A percentile compares a stretch with the other conserved stretches of the same genome.
phyloP scores from a whole-genome alignment of 179 eudicot species.

The Heliamphora pulchella region DNA sequence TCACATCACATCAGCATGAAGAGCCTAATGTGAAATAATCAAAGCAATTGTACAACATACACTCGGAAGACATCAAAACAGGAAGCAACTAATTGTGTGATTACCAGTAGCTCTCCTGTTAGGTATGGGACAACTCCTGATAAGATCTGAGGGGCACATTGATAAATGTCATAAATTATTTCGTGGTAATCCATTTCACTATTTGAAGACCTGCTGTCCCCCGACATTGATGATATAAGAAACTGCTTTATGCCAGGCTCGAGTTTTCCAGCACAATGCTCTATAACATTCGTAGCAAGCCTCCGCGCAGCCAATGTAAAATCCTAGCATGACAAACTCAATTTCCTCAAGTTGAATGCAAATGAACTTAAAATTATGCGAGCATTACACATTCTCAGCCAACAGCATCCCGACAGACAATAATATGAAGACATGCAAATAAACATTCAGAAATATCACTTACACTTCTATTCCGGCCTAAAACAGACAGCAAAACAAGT shows the following conservation, averaged over 20 bases:
- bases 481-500: constrained; percentile 54
- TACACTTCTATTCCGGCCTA: constrained; percentile 69
- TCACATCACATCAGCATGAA: background rate
- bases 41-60: background rate
- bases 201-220: constrained; percentile 46
- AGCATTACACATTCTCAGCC: background rate
- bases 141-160: constrained; percentile 85
- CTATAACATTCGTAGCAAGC: constrained; percentile 80
- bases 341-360: constrained; percentile 10
- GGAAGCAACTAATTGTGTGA: constrained; percentile 12
- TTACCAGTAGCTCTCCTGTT: constrained; percentile 94
- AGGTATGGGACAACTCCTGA: constrained; percentile 82
- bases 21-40: background rate
- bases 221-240: constrained; percentile 81
- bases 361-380: constrained; percentile 4
- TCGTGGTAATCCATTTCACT: constrained; percentile 69
- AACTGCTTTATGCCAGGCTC: constrained; percentile 81
- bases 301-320: constrained; percentile 62
- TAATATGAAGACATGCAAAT: background rate
- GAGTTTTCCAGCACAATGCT: constrained; percentile 72
- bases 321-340: constrained; percentile 41
- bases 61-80: background rate
- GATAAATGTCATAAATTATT: constrained; percentile 69
- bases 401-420: background rate
- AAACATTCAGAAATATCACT: constrained; percentile 23